Evolutionary conservation across 805 yeast genomes (phyloP).

Genomic region (Candida vaughaniae): DNA sequence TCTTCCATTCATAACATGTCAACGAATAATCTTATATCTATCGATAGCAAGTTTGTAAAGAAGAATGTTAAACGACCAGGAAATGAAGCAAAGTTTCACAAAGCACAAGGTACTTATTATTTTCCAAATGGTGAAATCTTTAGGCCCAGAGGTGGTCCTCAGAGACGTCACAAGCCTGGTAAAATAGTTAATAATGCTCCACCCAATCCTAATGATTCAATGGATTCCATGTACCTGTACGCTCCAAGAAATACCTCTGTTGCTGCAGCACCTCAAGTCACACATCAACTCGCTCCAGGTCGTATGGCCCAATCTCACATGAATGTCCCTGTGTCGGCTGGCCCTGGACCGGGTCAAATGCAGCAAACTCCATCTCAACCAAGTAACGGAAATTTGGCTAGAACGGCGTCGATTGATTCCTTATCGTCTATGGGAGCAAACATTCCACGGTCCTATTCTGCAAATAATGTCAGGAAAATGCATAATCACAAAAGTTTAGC

Average conservation of each 20-base stretch:
- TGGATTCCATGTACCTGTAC: not conserved
- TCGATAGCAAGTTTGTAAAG: slow-evolving; percentile 41
- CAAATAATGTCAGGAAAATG: slow-evolving; percentile 8
- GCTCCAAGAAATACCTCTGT: not conserved
- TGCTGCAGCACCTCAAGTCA: slow-evolving; percentile 3
- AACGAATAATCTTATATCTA: slow-evolving; percentile 37
- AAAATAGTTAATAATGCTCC: slow-evolving; percentile 16
- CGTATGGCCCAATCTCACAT: slow-evolving; percentile 4
- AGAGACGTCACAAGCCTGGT: slow-evolving; percentile 39
- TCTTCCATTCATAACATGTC: slow-evolving; percentile 21
- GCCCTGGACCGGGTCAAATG: too few species aligned
- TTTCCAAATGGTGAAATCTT: slow-evolving; percentile 58
- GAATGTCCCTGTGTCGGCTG: too few species aligned
- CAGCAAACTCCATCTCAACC: too few species aligned
- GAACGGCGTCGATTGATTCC: slow-evolving; percentile 7
- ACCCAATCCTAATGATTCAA: not conserved
- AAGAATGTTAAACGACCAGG: slow-evolving; percentile 28
- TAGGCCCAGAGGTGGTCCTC: slow-evolving; percentile 43
- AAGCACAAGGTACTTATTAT: slow-evolving; percentile 27
- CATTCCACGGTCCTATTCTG: slow-evolving; percentile 9
- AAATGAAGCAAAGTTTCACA: slow-evolving; percentile 7
- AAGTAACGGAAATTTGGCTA: slow-evolving; percentile 1
- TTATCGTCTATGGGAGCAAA: slow-evolving; percentile 1
- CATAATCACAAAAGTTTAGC: slow-evolving; percentile 11
- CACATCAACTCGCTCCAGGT: slow-evolving; percentile 2